Conservation (phyloP, 805 yeast species). For the Tetrapisispora fleetii region DNA sequence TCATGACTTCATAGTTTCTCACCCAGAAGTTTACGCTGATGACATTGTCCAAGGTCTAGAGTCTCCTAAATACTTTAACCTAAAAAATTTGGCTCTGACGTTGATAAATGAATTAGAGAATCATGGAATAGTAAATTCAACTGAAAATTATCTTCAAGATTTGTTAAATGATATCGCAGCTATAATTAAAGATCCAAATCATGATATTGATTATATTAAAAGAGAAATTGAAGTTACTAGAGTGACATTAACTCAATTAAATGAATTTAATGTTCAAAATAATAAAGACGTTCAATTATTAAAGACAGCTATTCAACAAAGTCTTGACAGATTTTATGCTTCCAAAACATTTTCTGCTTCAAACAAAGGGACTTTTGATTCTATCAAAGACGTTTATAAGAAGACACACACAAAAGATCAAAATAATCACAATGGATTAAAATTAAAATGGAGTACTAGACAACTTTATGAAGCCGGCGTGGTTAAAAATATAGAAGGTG, state of each 20-base stretch:
- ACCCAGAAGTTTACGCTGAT: slow-evolving; percentile 27
- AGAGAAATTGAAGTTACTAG: slow-evolving; percentile 38
- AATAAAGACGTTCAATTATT: slow-evolving; percentile 34
- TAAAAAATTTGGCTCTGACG: slow-evolving; percentile 69
- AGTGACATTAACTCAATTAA: slow-evolving; percentile 36
- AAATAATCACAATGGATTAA: slow-evolving; percentile 31
- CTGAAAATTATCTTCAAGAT: slow-evolving; percentile 60
- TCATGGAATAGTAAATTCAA: slow-evolving; percentile 52
- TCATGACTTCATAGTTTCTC: slow-evolving; percentile 41
- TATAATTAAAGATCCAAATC: slow-evolving; percentile 56
- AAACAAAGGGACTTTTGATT: slow-evolving; percentile 21
- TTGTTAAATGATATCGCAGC: slow-evolving; percentile 73
- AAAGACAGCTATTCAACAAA: slow-evolving; percentile 39
- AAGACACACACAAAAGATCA: slow-evolving; percentile 28
- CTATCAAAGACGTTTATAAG: slow-evolving; percentile 35
- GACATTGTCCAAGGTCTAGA: slow-evolving; percentile 38
- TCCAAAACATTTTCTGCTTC: slow-evolving; percentile 22
- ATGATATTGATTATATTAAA: slow-evolving; percentile 38
- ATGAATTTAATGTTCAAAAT: slow-evolving; percentile 37
- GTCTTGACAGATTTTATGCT: slow-evolving; percentile 41
- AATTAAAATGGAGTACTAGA: slow-evolving; percentile 70
- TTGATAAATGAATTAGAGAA: slow-evolving; percentile 66
- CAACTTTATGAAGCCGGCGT: slow-evolving; percentile 67
- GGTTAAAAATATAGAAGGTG: slow-evolving; percentile 49
- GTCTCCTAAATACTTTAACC: slow-evolving; percentile 50